Evolutionary conservation across 1,139 yeast genomes (phyloP).

Genomic region (Blastobotrys raffinosifermentans): DNA sequence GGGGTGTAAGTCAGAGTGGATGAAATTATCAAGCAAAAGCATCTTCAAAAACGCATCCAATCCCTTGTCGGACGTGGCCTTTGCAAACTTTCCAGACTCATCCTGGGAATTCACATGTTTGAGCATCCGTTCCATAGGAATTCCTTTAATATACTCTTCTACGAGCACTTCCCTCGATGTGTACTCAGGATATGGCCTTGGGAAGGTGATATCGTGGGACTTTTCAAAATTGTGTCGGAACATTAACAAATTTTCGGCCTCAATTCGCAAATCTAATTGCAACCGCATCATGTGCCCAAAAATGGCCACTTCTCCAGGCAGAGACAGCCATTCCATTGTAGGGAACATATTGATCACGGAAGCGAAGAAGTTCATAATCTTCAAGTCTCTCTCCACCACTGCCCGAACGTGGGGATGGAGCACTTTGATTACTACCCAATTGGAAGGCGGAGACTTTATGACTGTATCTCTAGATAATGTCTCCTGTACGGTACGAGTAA

Average conservation of each 20-base stretch:
- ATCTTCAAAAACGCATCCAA: constrained; percentile 87
- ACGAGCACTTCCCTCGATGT: constrained; percentile 72
- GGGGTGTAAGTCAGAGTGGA: constrained; percentile 94
- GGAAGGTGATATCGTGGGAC: constrained; percentile 63
- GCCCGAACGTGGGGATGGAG: constrained; percentile 80
- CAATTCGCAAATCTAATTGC: constrained; percentile 86
- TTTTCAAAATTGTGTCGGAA: constrained; percentile 62
- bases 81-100: constrained; percentile 44
- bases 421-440: constrained; percentile 82
- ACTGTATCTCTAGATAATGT: not conserved
- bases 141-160: constrained; percentile 78
- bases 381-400: constrained; percentile 71
- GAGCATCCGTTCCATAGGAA: constrained; percentile 70
- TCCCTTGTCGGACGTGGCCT: constrained; percentile 78
- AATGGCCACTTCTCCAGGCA: constrained; percentile 91
- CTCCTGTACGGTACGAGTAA: constrained; percentile 1
- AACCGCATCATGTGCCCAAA: constrained; percentile 79
- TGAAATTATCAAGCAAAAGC: constrained; percentile 87
- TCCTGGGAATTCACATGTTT: constrained; percentile 31
- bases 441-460: constrained; percentile 31
- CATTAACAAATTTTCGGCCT: constrained; percentile 68
- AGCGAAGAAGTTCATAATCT: constrained; percentile 81
- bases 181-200: constrained; percentile 62
- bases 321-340: constrained; percentile 94
- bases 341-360: constrained; percentile 62